Conservation (phyloP, 768 basidiomycete species). For the Pulveroboletus frians region DNA sequence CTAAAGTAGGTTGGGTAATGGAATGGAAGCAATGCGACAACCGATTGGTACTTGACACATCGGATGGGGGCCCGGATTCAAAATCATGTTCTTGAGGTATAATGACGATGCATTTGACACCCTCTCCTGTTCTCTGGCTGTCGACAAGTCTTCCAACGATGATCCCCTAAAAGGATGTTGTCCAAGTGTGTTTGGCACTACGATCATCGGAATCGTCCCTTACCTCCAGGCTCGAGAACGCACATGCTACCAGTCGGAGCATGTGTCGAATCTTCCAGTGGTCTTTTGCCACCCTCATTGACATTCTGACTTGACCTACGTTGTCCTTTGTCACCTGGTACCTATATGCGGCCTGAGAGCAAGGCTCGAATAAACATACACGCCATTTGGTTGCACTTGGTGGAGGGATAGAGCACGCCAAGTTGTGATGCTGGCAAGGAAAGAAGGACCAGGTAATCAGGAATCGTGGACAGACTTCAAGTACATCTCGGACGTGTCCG, state of each 20-base stretch:
- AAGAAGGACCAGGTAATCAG: background rate
- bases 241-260: background rate
- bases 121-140: background rate
- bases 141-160: background rate
- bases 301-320: background rate
- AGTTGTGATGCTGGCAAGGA: background rate
- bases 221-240: background rate
- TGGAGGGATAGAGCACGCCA: too few relatives aligned
- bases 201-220: background rate
- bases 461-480: background rate
- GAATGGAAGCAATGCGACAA: too few relatives aligned
- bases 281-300: background rate
- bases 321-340: background rate
- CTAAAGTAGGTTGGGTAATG: too few relatives aligned
- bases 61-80: too few relatives aligned
- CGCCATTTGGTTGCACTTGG: too few relatives aligned
- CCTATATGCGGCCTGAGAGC: background rate
- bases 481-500: too few relatives aligned
- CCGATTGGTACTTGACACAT: too few relatives aligned
- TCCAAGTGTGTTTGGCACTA: background rate
- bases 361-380: too few relatives aligned
- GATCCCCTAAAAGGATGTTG: background rate
- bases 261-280: too few relatives aligned
- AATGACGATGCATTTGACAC: background rate
- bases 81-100: too few relatives aligned